Percentiles rank a stretch among this genome's conserved stretches.
phyloP scores from a whole-genome alignment of 2,329 filamentous ascomycete genomes.

The Phoma sp. region DNA sequence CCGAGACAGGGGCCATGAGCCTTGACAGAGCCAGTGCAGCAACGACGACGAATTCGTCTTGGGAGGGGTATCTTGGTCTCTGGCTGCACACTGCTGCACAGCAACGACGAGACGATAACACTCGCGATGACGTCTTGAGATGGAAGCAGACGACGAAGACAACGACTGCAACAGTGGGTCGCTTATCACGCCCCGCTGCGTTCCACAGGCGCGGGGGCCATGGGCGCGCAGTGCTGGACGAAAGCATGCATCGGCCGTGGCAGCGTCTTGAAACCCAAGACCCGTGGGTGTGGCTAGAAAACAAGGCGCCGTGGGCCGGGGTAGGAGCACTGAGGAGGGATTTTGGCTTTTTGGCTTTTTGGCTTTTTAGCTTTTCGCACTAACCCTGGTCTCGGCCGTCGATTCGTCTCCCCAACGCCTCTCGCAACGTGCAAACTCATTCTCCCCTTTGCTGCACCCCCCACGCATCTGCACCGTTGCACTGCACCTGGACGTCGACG shows the following conservation, averaged over 20 bases:
- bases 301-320: neutral
- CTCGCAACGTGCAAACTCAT: constrained; percentile 18
- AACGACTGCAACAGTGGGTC: constrained; percentile 3
- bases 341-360: constrained; percentile 7
- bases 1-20: constrained; percentile 4
- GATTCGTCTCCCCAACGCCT: constrained; percentile 16
- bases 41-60: neutral
- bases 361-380: neutral
- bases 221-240: constrained; percentile 5
- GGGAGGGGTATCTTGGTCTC: neutral
- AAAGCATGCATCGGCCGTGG: constrained; percentile 12
- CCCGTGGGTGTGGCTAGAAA: neutral
- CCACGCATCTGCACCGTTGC: neutral
- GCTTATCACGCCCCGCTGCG: constrained; percentile 7
- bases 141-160: too few species aligned
- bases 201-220: neutral
- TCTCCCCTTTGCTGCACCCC: constrained; percentile 14
- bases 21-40: neutral
- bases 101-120: too few species aligned
- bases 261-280: constrained; percentile 1
- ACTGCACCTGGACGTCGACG: constrained; percentile 2
- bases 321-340: neutral
- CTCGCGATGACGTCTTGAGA: too few species aligned
- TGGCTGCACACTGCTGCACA: neutral
- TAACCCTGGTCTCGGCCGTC: constrained; percentile 10